These are phyloP conservation scores for Neoboletus magnificus DNA, from an alignment of 768 basidiomycete species.

Conservation along the genomic window DNA sequence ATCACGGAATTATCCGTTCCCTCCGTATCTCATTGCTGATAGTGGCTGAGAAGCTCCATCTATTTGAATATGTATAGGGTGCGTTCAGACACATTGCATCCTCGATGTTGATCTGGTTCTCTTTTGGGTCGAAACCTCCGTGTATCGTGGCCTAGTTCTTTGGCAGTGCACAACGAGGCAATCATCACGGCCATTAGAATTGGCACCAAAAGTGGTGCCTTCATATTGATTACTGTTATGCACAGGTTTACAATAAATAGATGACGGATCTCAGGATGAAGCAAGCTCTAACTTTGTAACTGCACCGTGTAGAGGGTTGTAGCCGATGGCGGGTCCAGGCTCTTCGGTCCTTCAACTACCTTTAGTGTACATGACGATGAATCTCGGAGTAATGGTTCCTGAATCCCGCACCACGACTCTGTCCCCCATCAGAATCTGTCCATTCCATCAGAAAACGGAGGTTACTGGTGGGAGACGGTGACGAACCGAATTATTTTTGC, in stretches of 20 bases:
- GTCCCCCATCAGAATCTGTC: constrained; percentile 45
- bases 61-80: constrained; percentile 25
- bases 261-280: constrained; percentile 17
- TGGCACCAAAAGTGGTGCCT: constrained; percentile 18
- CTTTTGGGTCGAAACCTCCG: constrained; percentile 9
- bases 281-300: constrained; percentile 22
- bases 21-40: constrained; percentile 18
- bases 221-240: constrained; percentile 17
- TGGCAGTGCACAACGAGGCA: constrained; percentile 29
- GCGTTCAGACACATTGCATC: constrained; percentile 24
- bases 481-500: constrained; percentile 27
- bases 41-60: constrained; percentile 21
- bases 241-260: constrained; percentile 25
- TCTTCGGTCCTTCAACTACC: constrained; percentile 25
- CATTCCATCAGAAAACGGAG: constrained; percentile 27
- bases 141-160: constrained; percentile 14
- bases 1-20: constrained; percentile 8
- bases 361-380: constrained; percentile 56
- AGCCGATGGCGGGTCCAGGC: constrained; percentile 14
- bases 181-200: constrained; percentile 1
- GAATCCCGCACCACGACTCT: constrained; percentile 51
- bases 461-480: constrained; percentile 11
- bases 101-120: constrained; percentile 23
- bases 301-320: constrained; percentile 16
- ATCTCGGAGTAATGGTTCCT: constrained; percentile 57